Percentiles rank a stretch among this genome's conserved stretches.
These are phyloP conservation scores for Mikania micrantha DNA, from an alignment of 129 eudicot species.

Conservation along the genomic window DNA sequence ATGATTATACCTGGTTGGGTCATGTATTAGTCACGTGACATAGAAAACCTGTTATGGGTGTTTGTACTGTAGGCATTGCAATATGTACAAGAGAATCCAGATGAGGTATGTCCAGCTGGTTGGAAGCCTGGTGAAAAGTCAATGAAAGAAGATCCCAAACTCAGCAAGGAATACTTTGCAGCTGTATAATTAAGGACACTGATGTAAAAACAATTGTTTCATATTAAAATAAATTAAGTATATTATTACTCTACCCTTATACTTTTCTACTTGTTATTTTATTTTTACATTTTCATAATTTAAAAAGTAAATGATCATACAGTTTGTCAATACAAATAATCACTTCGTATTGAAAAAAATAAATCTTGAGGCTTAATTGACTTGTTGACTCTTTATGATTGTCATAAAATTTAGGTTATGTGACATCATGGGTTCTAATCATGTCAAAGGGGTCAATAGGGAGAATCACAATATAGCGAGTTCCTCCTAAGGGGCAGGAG, in stretches of 20 bases:
- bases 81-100: conserved; percentile 95
- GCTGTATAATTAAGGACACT: conserved; percentile 37
- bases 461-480: too few relatives aligned
- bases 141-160: conserved; percentile 96
- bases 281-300: not conserved
- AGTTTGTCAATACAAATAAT: too few relatives aligned
- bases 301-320: not conserved
- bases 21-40: too few relatives aligned
- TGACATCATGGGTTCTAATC: too few relatives aligned
- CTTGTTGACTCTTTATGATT: too few relatives aligned
- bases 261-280: not conserved
- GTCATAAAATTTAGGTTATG: too few relatives aligned
- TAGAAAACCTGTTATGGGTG: not conserved
- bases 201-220: not conserved
- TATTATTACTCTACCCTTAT: not conserved
- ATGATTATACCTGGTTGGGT: too few relatives aligned
- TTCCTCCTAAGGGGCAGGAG: too few relatives aligned
- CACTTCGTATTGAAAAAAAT: too few relatives aligned
- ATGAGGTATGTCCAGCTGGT: conserved; percentile 99
- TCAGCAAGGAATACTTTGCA: conserved; percentile 89
- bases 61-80: conserved; percentile 73
- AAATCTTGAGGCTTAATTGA: too few relatives aligned
- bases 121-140: conserved; percentile 99
- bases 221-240: not conserved
- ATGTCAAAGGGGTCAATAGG: too few relatives aligned